A percentile compares a stretch with the other conserved stretches of the same genome.
Evolutionary conservation across 2,329 filamentous ascomycete species (phyloP).

Genomic region (Cladosporium sphaerospermum): DNA sequence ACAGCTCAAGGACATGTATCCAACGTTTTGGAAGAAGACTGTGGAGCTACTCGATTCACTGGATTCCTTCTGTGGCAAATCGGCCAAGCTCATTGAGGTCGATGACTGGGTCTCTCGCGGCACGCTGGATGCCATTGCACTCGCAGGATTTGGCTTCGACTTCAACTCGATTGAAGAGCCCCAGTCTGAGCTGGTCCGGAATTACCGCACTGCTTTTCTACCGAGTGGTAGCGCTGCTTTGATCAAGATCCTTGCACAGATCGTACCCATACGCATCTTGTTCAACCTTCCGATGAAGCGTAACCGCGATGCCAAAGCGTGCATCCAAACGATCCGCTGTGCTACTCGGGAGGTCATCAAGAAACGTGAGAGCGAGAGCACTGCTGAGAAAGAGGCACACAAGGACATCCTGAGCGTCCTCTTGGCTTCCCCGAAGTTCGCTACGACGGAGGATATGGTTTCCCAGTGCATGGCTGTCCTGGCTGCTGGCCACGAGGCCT

Average conservation of each 20-base stretch:
- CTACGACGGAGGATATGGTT: constrained; percentile 37
- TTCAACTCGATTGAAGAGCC: constrained; percentile 46
- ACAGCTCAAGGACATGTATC: constrained; percentile 78
- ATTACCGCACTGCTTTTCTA: constrained; percentile 36
- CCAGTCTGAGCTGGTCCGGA: constrained; percentile 21
- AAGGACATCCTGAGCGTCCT: constrained; percentile 43
- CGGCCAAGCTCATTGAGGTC: constrained; percentile 34
- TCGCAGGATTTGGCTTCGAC: constrained; percentile 52
- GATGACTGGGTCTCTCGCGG: constrained; percentile 44
- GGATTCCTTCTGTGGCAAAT: neutral
- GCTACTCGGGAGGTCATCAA: neutral
- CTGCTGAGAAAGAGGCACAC: constrained; percentile 22
- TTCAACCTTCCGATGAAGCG: constrained; percentile 6
- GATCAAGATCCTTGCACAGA: neutral
- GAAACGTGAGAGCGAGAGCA: neutral
- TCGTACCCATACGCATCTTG: constrained; percentile 1
- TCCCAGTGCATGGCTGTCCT: constrained; percentile 52
- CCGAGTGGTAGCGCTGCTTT: constrained; percentile 1
- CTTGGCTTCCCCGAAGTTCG: constrained; percentile 47
- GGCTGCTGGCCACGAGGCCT: constrained; percentile 64
- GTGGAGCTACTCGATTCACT: constrained; percentile 2
- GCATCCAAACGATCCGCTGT: neutral
- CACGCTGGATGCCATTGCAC: constrained; percentile 54
- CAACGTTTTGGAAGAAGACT: constrained; percentile 71
- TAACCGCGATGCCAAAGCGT: constrained; percentile 6